Evolutionary conservation across 768 basidiomycete genomes (phyloP), one percentile per base, ranked within the genome.

Genomic region (Macrolepiota dolichaula): DNA sequence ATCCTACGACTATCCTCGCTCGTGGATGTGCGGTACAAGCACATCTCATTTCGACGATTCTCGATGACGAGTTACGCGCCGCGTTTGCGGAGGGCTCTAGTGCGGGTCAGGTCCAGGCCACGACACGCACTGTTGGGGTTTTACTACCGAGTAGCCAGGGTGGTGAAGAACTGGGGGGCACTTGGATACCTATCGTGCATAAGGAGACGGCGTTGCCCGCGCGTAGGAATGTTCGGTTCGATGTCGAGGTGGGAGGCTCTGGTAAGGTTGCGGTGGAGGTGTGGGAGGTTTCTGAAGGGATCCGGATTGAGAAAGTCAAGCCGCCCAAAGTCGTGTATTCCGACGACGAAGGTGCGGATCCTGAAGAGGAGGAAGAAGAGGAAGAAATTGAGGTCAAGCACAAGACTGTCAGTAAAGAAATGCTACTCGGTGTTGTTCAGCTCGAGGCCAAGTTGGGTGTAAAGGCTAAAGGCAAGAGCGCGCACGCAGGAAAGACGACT

Each of bases 11-110:
- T 10, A 79, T 92, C 51, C 77, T 94, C 0, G 86, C 90, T 1
- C 76, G 88, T 10, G 92, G 92, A n/a, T 87, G 85, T 59, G 91
- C 89, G 3, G 68, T 87, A 42, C 91, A 93, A 70, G 92, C 88
- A 1, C 82, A 82, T 50, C 69, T 92, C 38, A 76, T 93, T 38
- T 73, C 81, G 1, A 69, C 71, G 11, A 73, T 90, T 32, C 79
- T 78, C 42, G 81, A 83, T 44, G 75, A 75, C 46, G 83, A 85
- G 61, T 67, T 91, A 25, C 70, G 76, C 27, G 70, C 68, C 15
- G 83, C 84, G 27, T 88, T 89, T 67, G 68, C 76, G 66, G 62
- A 77, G 64, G 44, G 78, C 68, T 70, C 66, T 54, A 68, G 66
- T 61, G 73, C 73, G 60, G 76, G 76, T 2, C 73, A 77, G 47